Conservation (phyloP, 2,329 filamentous ascomycete species). For the Aspergillus viridinutans region DNA sequence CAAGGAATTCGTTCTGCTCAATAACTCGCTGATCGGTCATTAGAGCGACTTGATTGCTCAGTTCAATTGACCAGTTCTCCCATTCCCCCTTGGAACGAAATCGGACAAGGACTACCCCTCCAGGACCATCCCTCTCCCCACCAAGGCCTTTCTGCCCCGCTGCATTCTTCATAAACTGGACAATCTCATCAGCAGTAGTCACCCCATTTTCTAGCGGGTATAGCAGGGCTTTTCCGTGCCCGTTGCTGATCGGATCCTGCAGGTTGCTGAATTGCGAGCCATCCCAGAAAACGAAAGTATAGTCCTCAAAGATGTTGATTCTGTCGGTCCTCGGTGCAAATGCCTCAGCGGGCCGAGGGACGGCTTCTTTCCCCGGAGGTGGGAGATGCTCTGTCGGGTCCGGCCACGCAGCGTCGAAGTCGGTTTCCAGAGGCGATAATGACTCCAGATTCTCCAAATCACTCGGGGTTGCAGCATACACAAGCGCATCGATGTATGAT, state of each 20-base stretch:
- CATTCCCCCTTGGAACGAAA: slow-evolving; percentile 58
- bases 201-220: slow-evolving; percentile 57
- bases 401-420: slow-evolving; percentile 79
- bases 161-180: slow-evolving; percentile 69
- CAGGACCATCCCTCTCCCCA: slow-evolving; percentile 60
- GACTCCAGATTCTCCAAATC: slow-evolving; percentile 50
- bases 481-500: slow-evolving; percentile 68
- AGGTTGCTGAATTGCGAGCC: slow-evolving; percentile 70
- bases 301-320: slow-evolving; percentile 72
- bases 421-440: slow-evolving; percentile 63
- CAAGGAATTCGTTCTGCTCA: slow-evolving; percentile 85
- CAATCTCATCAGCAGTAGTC: slow-evolving; percentile 70
- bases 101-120: slow-evolving; percentile 70
- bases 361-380: slow-evolving; percentile 69
- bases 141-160: slow-evolving; percentile 70
- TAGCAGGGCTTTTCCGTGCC: slow-evolving; percentile 75
- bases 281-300: slow-evolving; percentile 85
- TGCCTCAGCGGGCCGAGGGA: slow-evolving; percentile 61
- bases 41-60: slow-evolving; percentile 66
- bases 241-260: slow-evolving; percentile 68
- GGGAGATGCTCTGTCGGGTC: slow-evolving; percentile 68
- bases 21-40: slow-evolving; percentile 76
- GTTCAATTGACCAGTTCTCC: slow-evolving; percentile 64
- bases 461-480: slow-evolving; percentile 53
- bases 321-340: slow-evolving; percentile 68